Conservation (phyloP, 2,329 filamentous ascomycete genomes). For the Pestalotiopsis sp. region DNA sequence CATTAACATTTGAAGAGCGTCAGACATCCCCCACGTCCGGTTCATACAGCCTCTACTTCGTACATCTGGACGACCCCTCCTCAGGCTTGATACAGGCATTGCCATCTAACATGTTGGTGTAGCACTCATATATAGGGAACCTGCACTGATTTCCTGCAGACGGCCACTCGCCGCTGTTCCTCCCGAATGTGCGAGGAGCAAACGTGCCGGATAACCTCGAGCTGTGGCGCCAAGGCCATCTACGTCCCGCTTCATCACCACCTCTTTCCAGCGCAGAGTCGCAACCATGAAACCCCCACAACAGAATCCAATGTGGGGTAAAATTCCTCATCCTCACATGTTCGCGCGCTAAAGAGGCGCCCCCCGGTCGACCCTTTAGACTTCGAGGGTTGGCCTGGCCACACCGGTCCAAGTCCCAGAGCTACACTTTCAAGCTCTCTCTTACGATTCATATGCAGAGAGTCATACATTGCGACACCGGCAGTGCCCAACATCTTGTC, state of each 20-base stretch:
- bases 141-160: background rate
- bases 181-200: background rate
- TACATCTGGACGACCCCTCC: too few species aligned
- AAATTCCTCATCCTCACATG: conserved; percentile 2
- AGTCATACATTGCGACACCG: conserved; percentile 11
- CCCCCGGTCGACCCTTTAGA: background rate
- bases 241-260: background rate
- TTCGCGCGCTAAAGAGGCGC: background rate
- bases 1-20: too few species aligned
- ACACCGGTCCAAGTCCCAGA: background rate
- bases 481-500: background rate
- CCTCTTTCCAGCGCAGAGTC: background rate
- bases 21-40: too few species aligned
- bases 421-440: conserved; percentile 6
- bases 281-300: background rate
- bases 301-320: background rate
- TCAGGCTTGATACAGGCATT: too few species aligned
- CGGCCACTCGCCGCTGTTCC: background rate
- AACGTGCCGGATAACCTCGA: background rate
- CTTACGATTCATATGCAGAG: conserved; percentile 4
- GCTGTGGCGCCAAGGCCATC: background rate
- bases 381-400: background rate
- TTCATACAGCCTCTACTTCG: too few species aligned
- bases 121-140: too few species aligned
- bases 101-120: too few species aligned